Evolutionary conservation across 768 basidiomycete genomes (phyloP).

Genomic region (Leccinum longicurvipes): DNA sequence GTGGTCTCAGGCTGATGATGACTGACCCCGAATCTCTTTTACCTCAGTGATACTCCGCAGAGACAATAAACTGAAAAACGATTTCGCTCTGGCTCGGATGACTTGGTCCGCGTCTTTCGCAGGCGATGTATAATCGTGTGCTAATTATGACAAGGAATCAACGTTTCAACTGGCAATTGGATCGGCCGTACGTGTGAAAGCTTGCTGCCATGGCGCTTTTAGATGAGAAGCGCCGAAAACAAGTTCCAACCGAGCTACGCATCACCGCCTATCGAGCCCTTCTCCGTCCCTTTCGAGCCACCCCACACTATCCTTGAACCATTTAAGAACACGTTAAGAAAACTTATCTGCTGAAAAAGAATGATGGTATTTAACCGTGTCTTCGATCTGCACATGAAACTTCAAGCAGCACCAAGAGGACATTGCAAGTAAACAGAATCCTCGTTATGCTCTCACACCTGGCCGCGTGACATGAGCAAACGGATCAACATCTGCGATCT

Average conservation of each 20-base stretch:
- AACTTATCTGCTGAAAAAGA: background rate
- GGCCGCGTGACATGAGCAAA: slow-evolving; percentile 1
- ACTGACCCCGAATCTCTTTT: no score
- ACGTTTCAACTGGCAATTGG: background rate
- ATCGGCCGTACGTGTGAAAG: background rate
- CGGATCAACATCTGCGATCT: slow-evolving; percentile 5
- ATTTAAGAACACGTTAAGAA: background rate
- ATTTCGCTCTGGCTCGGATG: background rate
- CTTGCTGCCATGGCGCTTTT: background rate
- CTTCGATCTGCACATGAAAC: background rate
- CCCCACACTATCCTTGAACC: background rate
- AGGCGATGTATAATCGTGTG: background rate
- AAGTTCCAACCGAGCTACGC: background rate
- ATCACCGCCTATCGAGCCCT: background rate
- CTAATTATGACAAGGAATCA: no score
- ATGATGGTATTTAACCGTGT: background rate
- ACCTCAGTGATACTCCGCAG: background rate
- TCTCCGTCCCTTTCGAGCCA: background rate
- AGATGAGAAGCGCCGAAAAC: background rate
- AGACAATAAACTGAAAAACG: background rate
- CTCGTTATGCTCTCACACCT: background rate
- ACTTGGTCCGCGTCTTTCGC: background rate
- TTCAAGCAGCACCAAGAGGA: background rate
- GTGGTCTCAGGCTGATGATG: no score
- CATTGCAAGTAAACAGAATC: background rate